These are phyloP conservation scores for Fusarium sarcochroum DNA, from an alignment of 2,329 filamentous ascomycete genomes.

Conservation along the genomic window DNA sequence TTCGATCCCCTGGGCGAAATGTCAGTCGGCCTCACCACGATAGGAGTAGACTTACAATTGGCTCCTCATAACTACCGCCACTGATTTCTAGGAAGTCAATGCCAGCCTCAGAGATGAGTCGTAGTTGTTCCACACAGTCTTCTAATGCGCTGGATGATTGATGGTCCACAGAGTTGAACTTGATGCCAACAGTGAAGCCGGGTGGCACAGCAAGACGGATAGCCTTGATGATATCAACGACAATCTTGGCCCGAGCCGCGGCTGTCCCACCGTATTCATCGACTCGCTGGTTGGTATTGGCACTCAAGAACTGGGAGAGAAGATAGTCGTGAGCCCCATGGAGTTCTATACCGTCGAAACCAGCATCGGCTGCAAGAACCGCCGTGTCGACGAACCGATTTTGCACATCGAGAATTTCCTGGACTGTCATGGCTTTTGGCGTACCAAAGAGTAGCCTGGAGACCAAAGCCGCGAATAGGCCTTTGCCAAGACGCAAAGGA, in stretches of 20 bases:
- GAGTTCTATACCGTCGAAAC: background rate
- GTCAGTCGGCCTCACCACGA: too few species aligned
- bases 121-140: background rate
- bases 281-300: background rate
- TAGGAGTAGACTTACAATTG: background rate
- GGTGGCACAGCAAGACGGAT: background rate
- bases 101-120: background rate
- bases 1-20: background rate
- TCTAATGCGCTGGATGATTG: background rate
- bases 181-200: background rate
- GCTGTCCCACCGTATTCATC: background rate
- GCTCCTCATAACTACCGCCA: conserved; percentile 2
- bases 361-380: background rate
- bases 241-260: background rate
- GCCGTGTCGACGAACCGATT: background rate
- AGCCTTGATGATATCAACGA: background rate
- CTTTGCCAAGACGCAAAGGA: background rate
- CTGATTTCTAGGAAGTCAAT: conserved; percentile 1
- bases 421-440: background rate
- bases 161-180: background rate
- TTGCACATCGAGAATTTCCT: background rate
- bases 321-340: conserved; percentile 8
- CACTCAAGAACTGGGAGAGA: background rate
- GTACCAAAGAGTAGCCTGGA: background rate
- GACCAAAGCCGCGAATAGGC: background rate